Conservation (phyloP, 1,284 basidiomycete species). For the Papiliotrema nemorosa region DNA sequence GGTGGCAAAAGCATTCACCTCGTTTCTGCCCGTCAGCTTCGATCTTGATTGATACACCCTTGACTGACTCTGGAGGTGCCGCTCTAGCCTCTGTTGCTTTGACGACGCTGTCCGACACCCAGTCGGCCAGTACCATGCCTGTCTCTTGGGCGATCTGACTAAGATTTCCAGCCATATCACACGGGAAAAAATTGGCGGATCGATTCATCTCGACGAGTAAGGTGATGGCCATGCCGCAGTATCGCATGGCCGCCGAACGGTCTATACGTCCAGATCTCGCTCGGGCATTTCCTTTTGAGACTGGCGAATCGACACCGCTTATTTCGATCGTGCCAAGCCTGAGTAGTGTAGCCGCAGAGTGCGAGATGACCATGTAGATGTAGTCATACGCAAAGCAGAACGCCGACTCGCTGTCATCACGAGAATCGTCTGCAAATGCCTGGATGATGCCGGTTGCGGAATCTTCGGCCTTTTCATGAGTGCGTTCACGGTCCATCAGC, state of each 20-base stretch:
- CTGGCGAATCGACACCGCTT: constrained; percentile 4
- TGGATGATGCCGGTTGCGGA: constrained; percentile 15
- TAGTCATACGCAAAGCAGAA: constrained; percentile 20
- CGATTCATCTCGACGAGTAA: constrained; percentile 19
- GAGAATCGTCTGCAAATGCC: constrained; percentile 17
- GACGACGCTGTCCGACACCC: constrained; percentile 9
- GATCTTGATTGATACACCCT: neutral
- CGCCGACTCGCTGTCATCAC: constrained; percentile 14
- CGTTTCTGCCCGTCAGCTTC: neutral
- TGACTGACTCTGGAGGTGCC: constrained; percentile 7
- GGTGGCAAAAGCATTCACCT: neutral
- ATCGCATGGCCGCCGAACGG: constrained; percentile 12
- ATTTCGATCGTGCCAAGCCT: constrained; percentile 9
- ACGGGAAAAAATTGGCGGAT: constrained; percentile 19
- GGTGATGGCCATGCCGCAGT: constrained; percentile 20
- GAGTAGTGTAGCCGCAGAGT: constrained; percentile 17
- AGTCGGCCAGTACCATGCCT: constrained; percentile 15
- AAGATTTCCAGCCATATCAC: constrained; percentile 23
- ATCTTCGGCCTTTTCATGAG: constrained; percentile 10
- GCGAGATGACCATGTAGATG: constrained; percentile 18
- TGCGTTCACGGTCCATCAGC: neutral
- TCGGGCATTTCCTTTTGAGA: neutral
- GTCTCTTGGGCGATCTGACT: constrained; percentile 18
- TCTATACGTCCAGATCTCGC: constrained; percentile 5
- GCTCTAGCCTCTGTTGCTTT: constrained; percentile 5